A percentile compares a stretch with the other conserved stretches of the same genome.
Conservation (phyloP, 1,284 basidiomycete species). For the Tremellales sp. region DNA sequence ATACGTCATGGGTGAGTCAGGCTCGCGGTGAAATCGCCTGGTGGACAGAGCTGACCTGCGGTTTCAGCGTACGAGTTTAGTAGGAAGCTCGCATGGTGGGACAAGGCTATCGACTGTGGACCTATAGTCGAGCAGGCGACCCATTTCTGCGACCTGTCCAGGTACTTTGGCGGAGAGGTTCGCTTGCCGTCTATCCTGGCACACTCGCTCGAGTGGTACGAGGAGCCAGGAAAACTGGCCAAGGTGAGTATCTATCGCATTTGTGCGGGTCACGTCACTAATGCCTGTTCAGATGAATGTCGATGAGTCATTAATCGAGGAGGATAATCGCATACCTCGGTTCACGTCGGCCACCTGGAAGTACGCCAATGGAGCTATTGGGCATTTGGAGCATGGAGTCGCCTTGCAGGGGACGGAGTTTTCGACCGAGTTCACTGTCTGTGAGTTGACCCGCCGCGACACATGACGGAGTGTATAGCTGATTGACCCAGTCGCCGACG, state of each 20-base stretch:
- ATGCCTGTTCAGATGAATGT: conserved; percentile 9
- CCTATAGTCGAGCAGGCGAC: conserved; percentile 76
- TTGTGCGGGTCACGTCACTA: no score
- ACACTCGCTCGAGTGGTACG: conserved; percentile 80
- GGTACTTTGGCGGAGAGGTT: conserved; percentile 94
- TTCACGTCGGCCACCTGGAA: conserved; percentile 52
- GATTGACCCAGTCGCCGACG: conserved; percentile 61
- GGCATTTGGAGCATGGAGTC: conserved; percentile 74
- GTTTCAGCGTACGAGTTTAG: conserved; percentile 16
- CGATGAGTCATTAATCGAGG: conserved; percentile 28
- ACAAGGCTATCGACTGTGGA: conserved; percentile 68
- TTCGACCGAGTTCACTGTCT: conserved; percentile 77
- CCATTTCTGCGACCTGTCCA: conserved; percentile 71
- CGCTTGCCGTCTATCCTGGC: conserved; percentile 73
- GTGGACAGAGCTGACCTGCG: not conserved
- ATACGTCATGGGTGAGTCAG: conserved; percentile 54
- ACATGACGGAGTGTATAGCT: not conserved
- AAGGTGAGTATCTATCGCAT: conserved; percentile 4
- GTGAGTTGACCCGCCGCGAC: conserved; percentile 26
- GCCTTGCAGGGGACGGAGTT: conserved; percentile 81
- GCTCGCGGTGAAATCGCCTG: not conserved
- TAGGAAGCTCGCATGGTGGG: conserved; percentile 65
- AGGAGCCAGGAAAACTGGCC: conserved; percentile 73
- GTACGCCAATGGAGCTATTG: conserved; percentile 81
- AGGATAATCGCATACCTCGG: conserved; percentile 32